These are phyloP conservation scores for Picea abies DNA, from an alignment of 83 land plant species.

Conservation along the genomic window DNA sequence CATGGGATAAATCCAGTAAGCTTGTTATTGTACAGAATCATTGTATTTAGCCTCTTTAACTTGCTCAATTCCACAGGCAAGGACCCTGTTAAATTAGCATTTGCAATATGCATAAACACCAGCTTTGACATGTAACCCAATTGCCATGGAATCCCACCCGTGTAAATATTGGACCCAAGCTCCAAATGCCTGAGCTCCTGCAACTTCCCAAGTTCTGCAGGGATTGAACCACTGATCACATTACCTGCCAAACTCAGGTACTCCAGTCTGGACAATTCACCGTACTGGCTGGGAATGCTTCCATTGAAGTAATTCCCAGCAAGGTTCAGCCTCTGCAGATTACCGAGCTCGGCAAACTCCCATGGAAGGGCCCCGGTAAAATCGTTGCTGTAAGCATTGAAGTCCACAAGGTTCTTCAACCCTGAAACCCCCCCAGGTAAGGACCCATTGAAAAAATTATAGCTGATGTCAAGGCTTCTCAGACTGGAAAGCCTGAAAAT, in stretches of 20 bases:
- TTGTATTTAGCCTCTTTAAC: constrained; percentile 38
- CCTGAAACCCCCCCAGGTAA: constrained; percentile 43
- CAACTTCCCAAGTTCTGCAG: constrained; percentile 44
- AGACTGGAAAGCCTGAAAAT: constrained; percentile 39
- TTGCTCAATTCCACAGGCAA: constrained; percentile 55
- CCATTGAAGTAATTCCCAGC: constrained; percentile 75
- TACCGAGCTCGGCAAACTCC: constrained; percentile 38
- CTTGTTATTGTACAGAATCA: constrained; percentile 64
- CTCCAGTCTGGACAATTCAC: constrained; percentile 33
- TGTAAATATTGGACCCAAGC: constrained; percentile 64
- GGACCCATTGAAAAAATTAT: constrained; percentile 58
- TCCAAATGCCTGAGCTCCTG: constrained; percentile 54
- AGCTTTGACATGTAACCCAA: constrained; percentile 54
- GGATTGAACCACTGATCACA: constrained; percentile 6
- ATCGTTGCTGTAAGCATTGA: constrained; percentile 45
- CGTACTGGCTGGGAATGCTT: constrained; percentile 45
- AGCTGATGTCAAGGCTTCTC: constrained; percentile 48
- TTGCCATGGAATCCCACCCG: constrained; percentile 61
- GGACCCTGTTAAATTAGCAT: constrained; percentile 53
- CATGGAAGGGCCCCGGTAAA: constrained; percentile 58
- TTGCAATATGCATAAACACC: constrained; percentile 54
- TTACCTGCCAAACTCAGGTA: constrained; percentile 74
- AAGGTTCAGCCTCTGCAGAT: constrained; percentile 43
- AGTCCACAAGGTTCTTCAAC: constrained; percentile 25
- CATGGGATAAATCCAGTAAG: constrained; percentile 69